phyloP scores from a whole-genome alignment of 1,284 basidiomycete species.

The Albatrellus sp. region DNA sequence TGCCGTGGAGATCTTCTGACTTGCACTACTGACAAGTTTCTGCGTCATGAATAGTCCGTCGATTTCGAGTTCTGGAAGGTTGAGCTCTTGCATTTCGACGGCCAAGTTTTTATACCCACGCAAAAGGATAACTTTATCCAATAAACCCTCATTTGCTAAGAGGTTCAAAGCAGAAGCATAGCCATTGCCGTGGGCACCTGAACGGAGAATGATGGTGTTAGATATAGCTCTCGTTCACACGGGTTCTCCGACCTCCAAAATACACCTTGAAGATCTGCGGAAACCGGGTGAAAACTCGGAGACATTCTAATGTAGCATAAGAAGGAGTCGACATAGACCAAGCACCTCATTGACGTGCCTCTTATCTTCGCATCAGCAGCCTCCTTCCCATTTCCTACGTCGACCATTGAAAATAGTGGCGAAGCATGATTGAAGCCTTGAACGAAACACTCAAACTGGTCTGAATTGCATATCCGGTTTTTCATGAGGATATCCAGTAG shows the following conservation, averaged over 20 bases:
- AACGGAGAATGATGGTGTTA: slow-evolving; percentile 6
- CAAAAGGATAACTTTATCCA: slow-evolving; percentile 37
- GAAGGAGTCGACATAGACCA: not conserved
- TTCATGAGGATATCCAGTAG: slow-evolving; percentile 25
- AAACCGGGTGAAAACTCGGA: slow-evolving; percentile 31
- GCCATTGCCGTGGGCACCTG: slow-evolving; percentile 41
- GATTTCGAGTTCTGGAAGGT: slow-evolving; percentile 28
- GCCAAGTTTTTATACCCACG: slow-evolving; percentile 37
- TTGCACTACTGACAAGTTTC: slow-evolving; percentile 21
- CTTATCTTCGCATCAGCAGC: slow-evolving; percentile 45
- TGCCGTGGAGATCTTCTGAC: not conserved
- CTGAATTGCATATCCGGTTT: slow-evolving; percentile 23
- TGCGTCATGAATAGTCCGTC: slow-evolving; percentile 35
- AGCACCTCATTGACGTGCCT: slow-evolving; percentile 19
- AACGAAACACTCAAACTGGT: slow-evolving; percentile 32
- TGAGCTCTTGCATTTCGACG: slow-evolving; percentile 28
- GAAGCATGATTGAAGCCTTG: slow-evolving; percentile 34
- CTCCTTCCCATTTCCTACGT: slow-evolving; percentile 45
- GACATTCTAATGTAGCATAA: slow-evolving; percentile 21
- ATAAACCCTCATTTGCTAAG: slow-evolving; percentile 34
- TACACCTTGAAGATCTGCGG: slow-evolving; percentile 31
- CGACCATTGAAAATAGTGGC: slow-evolving; percentile 35
- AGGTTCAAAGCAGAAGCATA: slow-evolving; percentile 36
- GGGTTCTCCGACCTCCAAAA: slow-evolving; percentile 24
- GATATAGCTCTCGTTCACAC: too few relatives aligned